Evolutionary conservation across 257 asterid genomes (phyloP).

Genomic region (Hygrophila difformis): DNA sequence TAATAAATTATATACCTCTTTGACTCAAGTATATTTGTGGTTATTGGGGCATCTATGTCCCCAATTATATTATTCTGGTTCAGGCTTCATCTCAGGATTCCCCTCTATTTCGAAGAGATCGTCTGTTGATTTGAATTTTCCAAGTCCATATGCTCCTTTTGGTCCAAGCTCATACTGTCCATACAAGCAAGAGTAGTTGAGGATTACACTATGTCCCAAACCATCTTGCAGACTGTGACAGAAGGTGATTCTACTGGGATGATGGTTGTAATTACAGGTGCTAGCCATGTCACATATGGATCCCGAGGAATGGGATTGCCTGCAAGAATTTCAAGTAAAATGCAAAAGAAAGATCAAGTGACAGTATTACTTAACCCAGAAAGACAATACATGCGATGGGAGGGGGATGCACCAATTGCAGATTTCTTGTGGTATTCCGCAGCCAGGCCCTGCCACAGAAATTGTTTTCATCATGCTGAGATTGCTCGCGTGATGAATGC

Average conservation of each 20-base stretch:
- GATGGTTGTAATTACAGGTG: constrained; percentile 88
- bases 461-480: constrained; percentile 97
- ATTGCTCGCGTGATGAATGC: constrained; percentile 98
- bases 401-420: constrained; percentile 91
- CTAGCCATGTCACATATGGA: constrained; percentile 72
- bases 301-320: constrained; percentile 89
- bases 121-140: constrained; percentile 35
- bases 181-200: constrained; percentile 84
- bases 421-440: constrained; percentile 98
- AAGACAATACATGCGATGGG: constrained; percentile 74
- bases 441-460: constrained; percentile 86
- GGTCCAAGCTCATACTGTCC: constrained; percentile 81
- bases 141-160: constrained; percentile 47
- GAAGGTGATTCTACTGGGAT: constrained; percentile 61
- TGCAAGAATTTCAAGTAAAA: constrained; percentile 67
- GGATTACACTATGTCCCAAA: constrained; percentile 82
- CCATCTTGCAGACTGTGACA: constrained; percentile 53
- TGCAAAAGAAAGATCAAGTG: constrained; percentile 81
- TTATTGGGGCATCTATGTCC: too few species aligned
- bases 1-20: too few species aligned
- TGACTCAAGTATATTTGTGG: too few species aligned
- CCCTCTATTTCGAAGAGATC: constrained; percentile 68
- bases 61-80: too few species aligned
- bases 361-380: constrained; percentile 72
- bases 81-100: constrained; percentile 93